phyloP scores from a whole-genome alignment of 768 basidiomycete genomes.

The Naganishia vaughanmartiniae region DNA sequence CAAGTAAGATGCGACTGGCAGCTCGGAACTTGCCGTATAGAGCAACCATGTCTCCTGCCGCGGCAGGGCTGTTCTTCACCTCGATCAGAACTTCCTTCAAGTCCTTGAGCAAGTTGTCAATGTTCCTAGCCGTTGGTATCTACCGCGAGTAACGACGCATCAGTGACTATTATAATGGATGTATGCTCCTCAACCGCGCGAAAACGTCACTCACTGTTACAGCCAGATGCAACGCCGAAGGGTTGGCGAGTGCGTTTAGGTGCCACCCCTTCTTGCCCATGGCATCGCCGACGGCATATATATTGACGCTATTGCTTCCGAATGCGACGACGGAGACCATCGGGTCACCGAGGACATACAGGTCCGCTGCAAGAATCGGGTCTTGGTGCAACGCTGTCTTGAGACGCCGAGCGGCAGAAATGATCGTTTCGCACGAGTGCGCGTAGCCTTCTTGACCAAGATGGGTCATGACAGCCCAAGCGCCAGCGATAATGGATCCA shows the following conservation, averaged over 20 bases:
- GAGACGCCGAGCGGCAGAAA: constrained; percentile 69
- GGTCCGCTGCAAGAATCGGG: constrained; percentile 57
- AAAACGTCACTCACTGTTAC: constrained; percentile 69
- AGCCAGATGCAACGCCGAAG: constrained; percentile 85
- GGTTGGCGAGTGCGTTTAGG: constrained; percentile 74
- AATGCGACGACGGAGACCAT: constrained; percentile 89
- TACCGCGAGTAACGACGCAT: constrained; percentile 44
- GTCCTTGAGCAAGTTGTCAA: constrained; percentile 78
- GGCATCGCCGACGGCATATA: constrained; percentile 84
- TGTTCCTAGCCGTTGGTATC: constrained; percentile 73
- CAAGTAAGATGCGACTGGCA: not conserved
- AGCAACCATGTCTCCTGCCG: constrained; percentile 75
- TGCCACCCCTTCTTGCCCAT: constrained; percentile 89
- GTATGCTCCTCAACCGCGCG: not conserved
- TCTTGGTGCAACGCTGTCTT: constrained; percentile 64
- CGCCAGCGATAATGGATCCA: constrained; percentile 86
- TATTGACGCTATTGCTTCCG: constrained; percentile 64
- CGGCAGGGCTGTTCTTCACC: constrained; percentile 63
- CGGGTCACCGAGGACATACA: constrained; percentile 85
- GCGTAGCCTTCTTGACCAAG: constrained; percentile 91
- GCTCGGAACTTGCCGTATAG: constrained; percentile 67
- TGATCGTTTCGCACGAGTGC: constrained; percentile 76
- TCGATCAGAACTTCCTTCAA: constrained; percentile 73
- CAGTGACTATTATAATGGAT: constrained; percentile 1
- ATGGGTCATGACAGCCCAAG: constrained; percentile 94